Evolutionary conservation across 345 rosid species (phyloP), one percentile per base, ranked within the genome.

Genomic region (Salix arbutifolia): DNA sequence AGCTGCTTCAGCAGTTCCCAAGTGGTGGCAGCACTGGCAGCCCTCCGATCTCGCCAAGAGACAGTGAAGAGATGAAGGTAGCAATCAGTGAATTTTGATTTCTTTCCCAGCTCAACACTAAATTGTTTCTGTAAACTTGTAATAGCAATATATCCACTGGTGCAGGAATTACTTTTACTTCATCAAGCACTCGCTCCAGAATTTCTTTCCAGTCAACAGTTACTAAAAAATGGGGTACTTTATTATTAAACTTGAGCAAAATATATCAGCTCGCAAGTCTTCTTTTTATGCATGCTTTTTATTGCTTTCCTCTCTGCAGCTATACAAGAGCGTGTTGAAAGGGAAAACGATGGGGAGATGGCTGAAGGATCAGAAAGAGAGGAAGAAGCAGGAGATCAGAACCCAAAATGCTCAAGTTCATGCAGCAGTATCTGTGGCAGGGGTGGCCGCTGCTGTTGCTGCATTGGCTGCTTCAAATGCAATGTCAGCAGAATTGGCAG

Each of bases 341-440:
- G 91, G 97, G 64, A 81, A 87, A 79, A 92, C 97, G 73, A 85
- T 87, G 93, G 97, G 98, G 65, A 90, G 97, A 80, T 83, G 97
- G 91, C 21, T 91, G 75, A 94, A 91, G 81, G 98, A 94, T 83
- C 98, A 92, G 52, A 94, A 88, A 81, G 97, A 90, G 78, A 90
- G 89, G 86, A 94, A 89, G 84, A 94, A 92, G 86, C 98, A 92
- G 77, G 98, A 91, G 84, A 84, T 79, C 38, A 76, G 97, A 83
- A 83, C 91, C 62, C 95, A 92, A 60, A 92, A 90, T 61, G 97
- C 98, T 8, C 94, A 91, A 76, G 77, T 92, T 37, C 97, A 92
- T 56, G 97, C 98, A 6, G 97, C 98, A 4, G 89, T 94, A 23
- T 91, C 98, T n/a, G 97, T 94, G 30, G 98, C 91, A 2, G 98